Base-by-base conservation (phyloP, 371 early-diverging fungal genomes). In the Gilbertella persicaria region DNA sequence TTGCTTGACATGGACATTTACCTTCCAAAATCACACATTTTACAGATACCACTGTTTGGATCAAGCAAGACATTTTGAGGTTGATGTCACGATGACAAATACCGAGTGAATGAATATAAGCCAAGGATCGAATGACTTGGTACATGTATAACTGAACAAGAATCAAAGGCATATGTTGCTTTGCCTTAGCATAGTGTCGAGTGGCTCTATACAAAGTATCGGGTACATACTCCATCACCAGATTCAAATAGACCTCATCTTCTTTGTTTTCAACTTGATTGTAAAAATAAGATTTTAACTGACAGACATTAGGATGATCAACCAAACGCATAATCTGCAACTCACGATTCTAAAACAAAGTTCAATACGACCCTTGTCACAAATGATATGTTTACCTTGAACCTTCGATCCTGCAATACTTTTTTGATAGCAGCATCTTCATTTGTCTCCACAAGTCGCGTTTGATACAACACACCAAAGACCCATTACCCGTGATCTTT, bases 21-120 rank as follows among this genome's bases (percentile, higher is more conserved):
- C 85, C 85, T 91, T 55, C 99, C 99, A 84, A 99, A 97, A 78
- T 99, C 99, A 75, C 99, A 98, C 56, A 99, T 84, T 77, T 99
- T 99, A 57, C 97, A 81, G 28, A 95, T 83, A 43, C 95, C 96
- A 17, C 83, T 85, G 20, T 69, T 59, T 44, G 94, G 79, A 64
- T 89, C 87, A 19, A 88, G 78, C 23, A 90, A 71, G 43, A 89
- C 75, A 71, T 89, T 90, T 64, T 90, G 90, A 36, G 85, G 86
- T 85, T 85, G 53, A 85, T 80, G 51, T 85, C 85, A 38, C 85
- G 71, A 57, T 86, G 87, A 56, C 85, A 86, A 51, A 83, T 79
- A 14, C 79, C 78, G 14, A 74, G 80, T 12, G 95, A 82, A 74
- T 99, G 99, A 62, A 94, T 93, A 69, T 97, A 97, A 41, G 94